Conservation (phyloP, 2,329 filamentous ascomycete genomes). For the Colletotrichum phormii region DNA sequence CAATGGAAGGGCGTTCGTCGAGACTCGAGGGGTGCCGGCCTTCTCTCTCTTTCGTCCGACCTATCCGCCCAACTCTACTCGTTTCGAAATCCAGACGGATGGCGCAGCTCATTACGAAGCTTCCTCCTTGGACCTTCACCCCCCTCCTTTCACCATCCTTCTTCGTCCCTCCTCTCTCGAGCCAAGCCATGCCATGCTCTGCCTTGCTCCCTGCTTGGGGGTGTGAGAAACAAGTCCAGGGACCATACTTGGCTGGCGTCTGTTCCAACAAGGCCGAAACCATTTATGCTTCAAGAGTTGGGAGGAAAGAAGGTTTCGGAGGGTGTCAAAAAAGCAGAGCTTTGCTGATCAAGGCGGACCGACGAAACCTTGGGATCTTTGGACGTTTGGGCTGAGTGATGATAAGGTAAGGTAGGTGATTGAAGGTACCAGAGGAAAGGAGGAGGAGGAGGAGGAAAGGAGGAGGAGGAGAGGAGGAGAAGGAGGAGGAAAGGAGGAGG, state of each 20-base stretch:
- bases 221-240: background rate
- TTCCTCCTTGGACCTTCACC: background rate
- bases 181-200: background rate
- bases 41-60: slow-evolving; percentile 18
- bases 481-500: background rate
- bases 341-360: background rate
- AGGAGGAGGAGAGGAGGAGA: background rate
- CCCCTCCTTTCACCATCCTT: background rate
- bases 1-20: slow-evolving; percentile 20
- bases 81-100: slow-evolving; percentile 33
- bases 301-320: slow-evolving; percentile 30
- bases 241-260: slow-evolving; percentile 24
- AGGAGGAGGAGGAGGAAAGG: background rate
- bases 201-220: background rate
- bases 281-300: slow-evolving; percentile 30
- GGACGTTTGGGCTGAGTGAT: background rate
- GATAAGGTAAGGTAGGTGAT: background rate
- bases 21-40: background rate
- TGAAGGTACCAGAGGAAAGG: background rate
- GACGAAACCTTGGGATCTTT: slow-evolving; percentile 2
- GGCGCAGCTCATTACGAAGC: slow-evolving; percentile 32
- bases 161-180: background rate
- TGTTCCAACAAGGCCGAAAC: slow-evolving; percentile 23
- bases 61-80: slow-evolving; percentile 29
- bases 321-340: background rate